A percentile compares a stretch with the other conserved stretches of the same genome.
Conservation (phyloP, 2,329 filamentous ascomycete genomes). For the Cladosporium velox region DNA sequence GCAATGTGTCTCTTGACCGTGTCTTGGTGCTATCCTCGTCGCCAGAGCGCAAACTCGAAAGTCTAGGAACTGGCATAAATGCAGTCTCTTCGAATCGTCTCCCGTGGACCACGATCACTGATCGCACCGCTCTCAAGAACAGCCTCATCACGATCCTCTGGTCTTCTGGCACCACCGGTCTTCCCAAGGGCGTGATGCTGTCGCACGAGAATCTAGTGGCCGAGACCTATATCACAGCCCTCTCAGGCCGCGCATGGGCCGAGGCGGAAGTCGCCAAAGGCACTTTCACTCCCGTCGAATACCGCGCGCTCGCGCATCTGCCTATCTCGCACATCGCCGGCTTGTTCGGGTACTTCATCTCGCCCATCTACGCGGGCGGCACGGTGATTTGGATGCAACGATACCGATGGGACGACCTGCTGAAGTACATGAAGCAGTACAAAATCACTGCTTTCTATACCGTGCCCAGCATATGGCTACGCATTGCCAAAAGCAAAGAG, state of each 20-base stretch:
- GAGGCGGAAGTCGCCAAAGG: conserved; percentile 29
- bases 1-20: conserved; percentile 48
- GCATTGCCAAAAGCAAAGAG: conserved; percentile 42
- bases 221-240: conserved; percentile 52
- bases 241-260: conserved; percentile 30
- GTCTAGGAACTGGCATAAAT: conserved; percentile 38
- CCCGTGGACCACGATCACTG: conserved; percentile 57
- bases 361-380: conserved; percentile 37
- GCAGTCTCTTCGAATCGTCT: conserved; percentile 42
- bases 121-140: conserved; percentile 49
- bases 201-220: conserved; percentile 80
- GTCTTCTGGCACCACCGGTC: conserved; percentile 58
- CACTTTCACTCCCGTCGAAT: conserved; percentile 28
- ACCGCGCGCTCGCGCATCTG: conserved; percentile 61
- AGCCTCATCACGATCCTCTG: conserved; percentile 51
- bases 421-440: conserved; percentile 40
- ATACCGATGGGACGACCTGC: conserved; percentile 41
- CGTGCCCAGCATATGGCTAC: conserved; percentile 42
- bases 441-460: conserved; percentile 44
- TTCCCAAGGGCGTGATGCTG: conserved; percentile 89
- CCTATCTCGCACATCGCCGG: conserved; percentile 92
- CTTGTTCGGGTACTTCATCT: conserved; percentile 44
- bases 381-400: conserved; percentile 43
- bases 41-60: conserved; percentile 43
- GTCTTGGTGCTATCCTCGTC: conserved; percentile 52